Conservation (phyloP, 495 filamentous ascomycete species). For the Staphylotrichum tortipilum region DNA sequence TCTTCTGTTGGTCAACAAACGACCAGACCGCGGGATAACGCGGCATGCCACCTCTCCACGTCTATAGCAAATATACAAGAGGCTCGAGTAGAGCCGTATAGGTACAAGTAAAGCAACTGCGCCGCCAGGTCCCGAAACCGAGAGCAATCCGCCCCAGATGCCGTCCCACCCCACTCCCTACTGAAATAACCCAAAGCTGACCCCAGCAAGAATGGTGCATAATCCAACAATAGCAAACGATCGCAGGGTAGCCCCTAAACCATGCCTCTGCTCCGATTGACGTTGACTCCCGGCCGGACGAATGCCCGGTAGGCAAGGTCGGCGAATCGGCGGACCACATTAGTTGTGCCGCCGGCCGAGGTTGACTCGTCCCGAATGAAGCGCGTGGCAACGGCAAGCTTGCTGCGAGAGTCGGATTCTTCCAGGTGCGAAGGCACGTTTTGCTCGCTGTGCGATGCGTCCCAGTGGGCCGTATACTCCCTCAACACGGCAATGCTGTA, state of each 20-base stretch:
- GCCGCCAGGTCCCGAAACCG: neutral
- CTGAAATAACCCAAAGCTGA: no score
- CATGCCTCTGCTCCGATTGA: neutral
- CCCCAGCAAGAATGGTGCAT: no score
- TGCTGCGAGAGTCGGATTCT: slow-evolving; percentile 61
- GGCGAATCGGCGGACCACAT: slow-evolving; percentile 70
- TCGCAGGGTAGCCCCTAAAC: neutral
- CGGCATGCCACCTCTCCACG: no score
- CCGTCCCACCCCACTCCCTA: no score
- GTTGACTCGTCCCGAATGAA: slow-evolving; percentile 70
- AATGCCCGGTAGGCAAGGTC: slow-evolving; percentile 53
- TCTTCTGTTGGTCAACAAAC: neutral
- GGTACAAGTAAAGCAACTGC: neutral
- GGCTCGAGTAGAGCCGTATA: neutral
- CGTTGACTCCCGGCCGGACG: slow-evolving; percentile 34
- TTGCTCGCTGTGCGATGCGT: slow-evolving; percentile 54
- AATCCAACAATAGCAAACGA: no score
- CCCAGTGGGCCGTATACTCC: slow-evolving; percentile 58
- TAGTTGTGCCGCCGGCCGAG: slow-evolving; percentile 63
- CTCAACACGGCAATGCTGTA: slow-evolving; percentile 80
- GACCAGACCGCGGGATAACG: neutral
- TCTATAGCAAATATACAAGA: slow-evolving; percentile 5
- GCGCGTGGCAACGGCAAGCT: slow-evolving; percentile 69
- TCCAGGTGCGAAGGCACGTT: slow-evolving; percentile 52
- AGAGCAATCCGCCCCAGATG: neutral